These are phyloP conservation scores for Mycena indigotica DNA, from an alignment of 768 basidiomycete species.

Conservation along the genomic window DNA sequence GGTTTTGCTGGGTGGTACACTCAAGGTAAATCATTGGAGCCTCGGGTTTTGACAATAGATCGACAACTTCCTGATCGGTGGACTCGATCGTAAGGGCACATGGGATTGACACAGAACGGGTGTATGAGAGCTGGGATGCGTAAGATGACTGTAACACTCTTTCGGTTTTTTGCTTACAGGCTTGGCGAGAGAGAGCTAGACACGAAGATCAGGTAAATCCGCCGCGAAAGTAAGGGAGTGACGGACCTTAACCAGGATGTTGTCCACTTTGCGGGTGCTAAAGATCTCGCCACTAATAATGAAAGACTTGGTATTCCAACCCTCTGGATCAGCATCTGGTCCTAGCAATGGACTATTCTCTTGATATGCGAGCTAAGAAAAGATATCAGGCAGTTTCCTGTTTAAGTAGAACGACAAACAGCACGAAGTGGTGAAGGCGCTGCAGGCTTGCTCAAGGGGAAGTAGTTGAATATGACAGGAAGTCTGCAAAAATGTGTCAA, in stretches of 20 bases:
- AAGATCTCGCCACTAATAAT: conserved; percentile 13
- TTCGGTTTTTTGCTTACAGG: conserved; percentile 1
- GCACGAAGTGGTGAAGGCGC: not conserved
- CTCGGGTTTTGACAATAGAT: conserved; percentile 13
- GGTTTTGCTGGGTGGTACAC: conserved; percentile 5
- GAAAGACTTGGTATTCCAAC: conserved; percentile 8
- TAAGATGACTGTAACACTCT: no score
- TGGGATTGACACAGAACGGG: conserved; percentile 8
- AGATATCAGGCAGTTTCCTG: not conserved
- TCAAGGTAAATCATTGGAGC: conserved; percentile 16
- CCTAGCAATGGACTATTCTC: conserved; percentile 18
- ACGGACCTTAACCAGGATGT: conserved; percentile 7
- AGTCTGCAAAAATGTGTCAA: not conserved
- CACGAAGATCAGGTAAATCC: not conserved
- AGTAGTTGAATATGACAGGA: not conserved
- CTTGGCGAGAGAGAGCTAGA: conserved; percentile 18
- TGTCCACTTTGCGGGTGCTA: conserved; percentile 8
- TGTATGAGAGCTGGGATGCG: conserved; percentile 16
- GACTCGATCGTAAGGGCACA: conserved; percentile 16
- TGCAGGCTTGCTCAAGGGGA: not conserved
- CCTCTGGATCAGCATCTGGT: conserved; percentile 16
- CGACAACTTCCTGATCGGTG: conserved; percentile 9
- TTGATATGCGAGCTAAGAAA: conserved; percentile 9
- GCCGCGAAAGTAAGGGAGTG: not conserved
- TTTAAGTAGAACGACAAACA: not conserved